Base-by-base conservation (phyloP, 768 basidiomycete species). In the Amanita subjunquillea region DNA sequence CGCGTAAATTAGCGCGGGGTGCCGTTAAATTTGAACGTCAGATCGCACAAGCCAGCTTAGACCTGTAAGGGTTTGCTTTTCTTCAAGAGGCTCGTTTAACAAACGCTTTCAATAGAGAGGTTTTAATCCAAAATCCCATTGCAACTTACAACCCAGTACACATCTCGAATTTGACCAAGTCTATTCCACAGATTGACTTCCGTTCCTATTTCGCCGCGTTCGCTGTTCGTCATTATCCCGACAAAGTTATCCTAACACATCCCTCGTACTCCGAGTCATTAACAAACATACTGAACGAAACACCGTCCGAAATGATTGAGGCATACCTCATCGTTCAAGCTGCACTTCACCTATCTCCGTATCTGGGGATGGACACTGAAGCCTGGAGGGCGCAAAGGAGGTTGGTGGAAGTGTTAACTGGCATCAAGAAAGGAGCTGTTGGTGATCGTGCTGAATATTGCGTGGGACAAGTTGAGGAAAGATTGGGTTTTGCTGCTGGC, bases 401-500 rank as follows among this genome's bases (percentile, higher is more conserved):
- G 23, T 72, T 98, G 39, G 67, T 80, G 43, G 91, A 94, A 63
- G 70, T 76, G 27, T 69, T 98, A 39, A 75, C 74, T 17, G 96
- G 96, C 2, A 78, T 95, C 60, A 90, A 92, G 69, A 85, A 86
- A 56, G 96, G 94, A 25, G 85, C 83, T 1, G 72, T 87, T 29
- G 83, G 85, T 39, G 88, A 94, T 59, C 78, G 96, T 22, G 77
- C 82, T 23, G 89, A 95, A 59, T 85, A 83, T 58, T 98, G 95
- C 62, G 75, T 92, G 48, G 74, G 72, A 1, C 72, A 73, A 57
- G 82, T 93, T 1, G 87, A 92, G 59, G 62, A 69, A 38, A 77
- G 78, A 1, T 74, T 95, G 52, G 95, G 95, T n/a, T 94, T 90
- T 64, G 86, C 91, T 5, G 78, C 86, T 29, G 94, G 95, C 2